Percentiles rank a stretch among this genome's conserved stretches.
These are phyloP conservation scores for Colletotrichum kahawae DNA, from an alignment of 2,329 filamentous ascomycete species.

Conservation along the genomic window DNA sequence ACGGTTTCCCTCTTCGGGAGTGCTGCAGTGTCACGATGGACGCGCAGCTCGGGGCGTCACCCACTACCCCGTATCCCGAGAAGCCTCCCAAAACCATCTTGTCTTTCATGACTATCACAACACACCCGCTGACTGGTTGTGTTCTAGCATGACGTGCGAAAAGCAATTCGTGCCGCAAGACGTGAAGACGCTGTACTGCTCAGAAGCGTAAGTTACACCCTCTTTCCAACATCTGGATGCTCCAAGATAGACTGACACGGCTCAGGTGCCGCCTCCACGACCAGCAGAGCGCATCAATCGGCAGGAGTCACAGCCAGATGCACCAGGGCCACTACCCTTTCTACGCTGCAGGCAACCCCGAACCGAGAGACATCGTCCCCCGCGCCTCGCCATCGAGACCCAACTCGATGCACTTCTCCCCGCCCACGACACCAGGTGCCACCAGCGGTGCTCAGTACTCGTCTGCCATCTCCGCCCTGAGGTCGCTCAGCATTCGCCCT, in stretches of 20 bases:
- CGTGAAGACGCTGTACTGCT: conserved; percentile 66
- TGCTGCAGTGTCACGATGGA: conserved; percentile 36
- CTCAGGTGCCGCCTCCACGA: conserved; percentile 60
- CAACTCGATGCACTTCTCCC: conserved; percentile 59
- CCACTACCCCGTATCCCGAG: background rate
- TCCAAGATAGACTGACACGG: background rate
- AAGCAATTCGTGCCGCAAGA: conserved; percentile 67
- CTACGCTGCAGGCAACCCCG: conserved; percentile 50
- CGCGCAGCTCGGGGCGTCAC: conserved; percentile 25
- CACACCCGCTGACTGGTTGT: conserved; percentile 30
- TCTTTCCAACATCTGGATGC: background rate
- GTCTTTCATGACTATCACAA: conserved; percentile 33
- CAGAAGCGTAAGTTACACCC: conserved; percentile 58
- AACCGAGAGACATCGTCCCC: conserved; percentile 67
- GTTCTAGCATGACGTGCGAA: conserved; percentile 67
- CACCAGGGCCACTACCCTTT: conserved; percentile 42
- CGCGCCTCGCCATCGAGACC: conserved; percentile 67
- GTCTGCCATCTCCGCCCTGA: conserved; percentile 62
- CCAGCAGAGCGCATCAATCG: conserved; percentile 22
- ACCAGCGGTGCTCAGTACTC: conserved; percentile 39
- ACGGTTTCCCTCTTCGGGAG: conserved; percentile 27
- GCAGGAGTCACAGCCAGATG: conserved; percentile 10
- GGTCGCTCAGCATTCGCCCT: conserved; percentile 58
- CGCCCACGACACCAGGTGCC: conserved; percentile 50
- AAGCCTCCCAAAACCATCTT: conserved; percentile 24